Evolutionary conservation across 1,284 basidiomycete species (phyloP), one percentile per base, ranked within the genome.

Genomic region (Cryptococcus sp.): DNA sequence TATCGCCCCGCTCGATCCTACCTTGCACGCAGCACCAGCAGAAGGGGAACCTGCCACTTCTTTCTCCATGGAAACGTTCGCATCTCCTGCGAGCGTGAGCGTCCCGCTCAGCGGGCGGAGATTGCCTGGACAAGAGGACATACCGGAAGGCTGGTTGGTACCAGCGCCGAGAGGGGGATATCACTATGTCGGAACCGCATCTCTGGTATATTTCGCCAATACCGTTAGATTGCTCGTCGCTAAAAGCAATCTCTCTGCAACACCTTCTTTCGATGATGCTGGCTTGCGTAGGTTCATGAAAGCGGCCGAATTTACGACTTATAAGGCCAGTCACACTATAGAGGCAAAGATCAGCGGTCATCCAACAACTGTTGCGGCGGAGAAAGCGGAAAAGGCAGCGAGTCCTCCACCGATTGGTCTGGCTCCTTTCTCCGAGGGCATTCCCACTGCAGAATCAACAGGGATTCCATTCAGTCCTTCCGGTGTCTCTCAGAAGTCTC

Each of bases 61-160:
- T 34, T 34, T 34, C 29, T 34, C 29, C 29, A 5, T 34, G 29
- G 29, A 34, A 7, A 10, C 29, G 29, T 34, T 34, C 29, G 8
- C 29, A 34, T 34, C 29, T 34, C 29, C 29, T 34, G 29, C 29
- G n/a, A 49, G 39, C 26, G 13, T 57, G 23, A 50, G 54, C 57
- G 37, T 25, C 25, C 17, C 38, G 34, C n/a, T 23, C 57, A 20
- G 61, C 58, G 15, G 43, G 29, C 41, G 46, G 45, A 34, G 19
- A 46, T 8, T 50, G 52, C 17, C 44, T 49, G 20, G 44, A 52
- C 26, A 20, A 29, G 38, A 38, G 19, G 50, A 46, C 10, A 39
- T 59, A 23, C 64, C 64, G 10, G 64, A 66, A 46, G 64, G 64
- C 10, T 55, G 59, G 50, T 53, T 66, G 8, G 55, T 66, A 22